Conservation (phyloP, 1,284 basidiomycete genomes). For the Ceratobasidium sp. region DNA sequence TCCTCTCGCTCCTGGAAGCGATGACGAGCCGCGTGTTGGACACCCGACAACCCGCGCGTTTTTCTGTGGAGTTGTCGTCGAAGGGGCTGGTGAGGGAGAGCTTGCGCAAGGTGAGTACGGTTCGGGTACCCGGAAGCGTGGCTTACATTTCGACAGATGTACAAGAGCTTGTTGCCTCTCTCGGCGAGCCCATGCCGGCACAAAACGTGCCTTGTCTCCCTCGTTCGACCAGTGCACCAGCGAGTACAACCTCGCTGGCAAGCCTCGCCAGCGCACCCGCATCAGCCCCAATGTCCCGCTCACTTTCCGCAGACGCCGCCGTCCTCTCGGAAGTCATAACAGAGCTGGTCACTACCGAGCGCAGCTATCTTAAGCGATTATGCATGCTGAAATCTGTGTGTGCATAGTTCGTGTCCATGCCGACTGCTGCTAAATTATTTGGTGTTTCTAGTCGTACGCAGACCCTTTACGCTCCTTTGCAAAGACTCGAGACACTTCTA, state of each 20-base stretch:
- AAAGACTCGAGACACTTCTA: conserved; percentile 83
- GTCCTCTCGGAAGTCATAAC: conserved; percentile 77
- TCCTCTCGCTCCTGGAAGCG: conserved; percentile 40
- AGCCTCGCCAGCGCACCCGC: conserved; percentile 24
- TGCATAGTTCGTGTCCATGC: neutral
- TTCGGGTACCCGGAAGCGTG: neutral
- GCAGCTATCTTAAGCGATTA: conserved; percentile 80
- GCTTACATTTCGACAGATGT: conserved; percentile 66
- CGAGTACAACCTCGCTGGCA: conserved; percentile 11
- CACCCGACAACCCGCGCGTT: conserved; percentile 75
- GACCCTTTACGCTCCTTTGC: conserved; percentile 91
- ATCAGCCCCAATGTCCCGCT: conserved; percentile 31
- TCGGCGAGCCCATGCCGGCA: conserved; percentile 65
- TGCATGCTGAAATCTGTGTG: conserved; percentile 72
- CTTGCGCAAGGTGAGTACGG: conserved; percentile 73
- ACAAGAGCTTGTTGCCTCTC: conserved; percentile 79
- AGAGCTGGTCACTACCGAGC: conserved; percentile 82
- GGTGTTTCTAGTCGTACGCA: conserved; percentile 75
- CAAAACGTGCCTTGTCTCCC: conserved; percentile 34
- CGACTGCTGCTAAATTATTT: conserved; percentile 28
- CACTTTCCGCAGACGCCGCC: conserved; percentile 61
- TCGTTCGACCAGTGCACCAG: conserved; percentile 25
- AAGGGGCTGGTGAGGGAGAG: conserved; percentile 76
- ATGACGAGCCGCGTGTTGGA: conserved; percentile 32
- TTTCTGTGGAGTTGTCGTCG: conserved; percentile 84